Percentiles rank a stretch among this genome's conserved stretches.
phyloP scores from a whole-genome alignment of 2,329 filamentous ascomycete species.

The Rhexocercosporidium sp. region DNA sequence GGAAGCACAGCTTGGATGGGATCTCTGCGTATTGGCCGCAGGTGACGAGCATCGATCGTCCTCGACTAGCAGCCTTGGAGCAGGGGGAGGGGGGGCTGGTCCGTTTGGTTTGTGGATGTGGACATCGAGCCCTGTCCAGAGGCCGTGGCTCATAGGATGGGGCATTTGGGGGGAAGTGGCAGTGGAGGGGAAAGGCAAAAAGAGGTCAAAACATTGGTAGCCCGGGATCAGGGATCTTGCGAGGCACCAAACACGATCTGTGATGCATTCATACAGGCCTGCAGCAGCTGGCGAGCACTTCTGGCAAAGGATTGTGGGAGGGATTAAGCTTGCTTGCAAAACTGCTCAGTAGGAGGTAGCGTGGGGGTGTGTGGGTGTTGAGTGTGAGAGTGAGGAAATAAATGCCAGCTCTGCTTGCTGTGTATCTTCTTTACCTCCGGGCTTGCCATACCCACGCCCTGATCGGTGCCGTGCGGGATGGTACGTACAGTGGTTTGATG shows the following conservation, averaged over 20 bases:
- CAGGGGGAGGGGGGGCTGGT: neutral
- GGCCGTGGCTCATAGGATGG: no score
- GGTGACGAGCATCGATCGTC: conserved; percentile 31
- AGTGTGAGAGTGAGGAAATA: neutral
- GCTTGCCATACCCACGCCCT: neutral
- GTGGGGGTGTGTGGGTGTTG: conserved; percentile 19
- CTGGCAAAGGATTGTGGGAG: conserved; percentile 22
- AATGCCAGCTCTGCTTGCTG: neutral
- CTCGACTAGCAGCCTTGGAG: conserved; percentile 21
- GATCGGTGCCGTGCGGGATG: conserved; percentile 1
- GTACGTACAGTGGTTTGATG: neutral
- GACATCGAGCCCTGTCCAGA: neutral
- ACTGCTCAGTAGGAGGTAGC: neutral
- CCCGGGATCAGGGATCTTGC: conserved; percentile 39
- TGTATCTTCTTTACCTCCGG: neutral
- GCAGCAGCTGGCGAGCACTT: conserved; percentile 9
- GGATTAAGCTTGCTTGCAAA: conserved; percentile 22
- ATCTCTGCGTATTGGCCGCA: conserved; percentile 31
- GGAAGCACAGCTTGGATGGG: conserved; percentile 20
- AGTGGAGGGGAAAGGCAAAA: conserved; percentile 1
- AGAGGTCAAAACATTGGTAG: conserved; percentile 33
- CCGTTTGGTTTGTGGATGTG: neutral
- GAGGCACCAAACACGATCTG: conserved; percentile 39
- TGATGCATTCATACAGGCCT: conserved; percentile 13
- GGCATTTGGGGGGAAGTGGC: neutral